Evolutionary conservation across 352 stramenopile genomes (phyloP).

Genomic region (Pythium monospermum): DNA sequence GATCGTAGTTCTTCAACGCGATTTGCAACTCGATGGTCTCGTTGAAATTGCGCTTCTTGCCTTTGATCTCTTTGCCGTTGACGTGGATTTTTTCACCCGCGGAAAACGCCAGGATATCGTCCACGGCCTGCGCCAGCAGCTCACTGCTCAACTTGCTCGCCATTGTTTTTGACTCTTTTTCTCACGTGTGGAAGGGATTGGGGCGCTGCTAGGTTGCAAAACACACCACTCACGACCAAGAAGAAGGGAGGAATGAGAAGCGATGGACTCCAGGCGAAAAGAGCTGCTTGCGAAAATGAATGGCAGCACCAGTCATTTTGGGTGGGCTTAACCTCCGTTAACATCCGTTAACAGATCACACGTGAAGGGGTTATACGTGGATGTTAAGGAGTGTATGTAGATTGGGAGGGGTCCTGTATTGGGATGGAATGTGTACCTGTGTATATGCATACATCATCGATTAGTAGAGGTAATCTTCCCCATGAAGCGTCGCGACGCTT

Average conservation of each 20-base stretch:
- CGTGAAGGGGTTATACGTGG: not conserved
- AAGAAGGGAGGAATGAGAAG: conserved; percentile 80
- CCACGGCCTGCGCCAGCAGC: conserved; percentile 93
- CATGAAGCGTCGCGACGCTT: too few relatives aligned
- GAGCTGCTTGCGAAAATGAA: too few relatives aligned
- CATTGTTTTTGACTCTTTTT: conserved; percentile 23
- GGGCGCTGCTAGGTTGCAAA: conserved; percentile 64
- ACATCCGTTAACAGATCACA: conserved; percentile 11
- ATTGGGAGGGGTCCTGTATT: too few relatives aligned
- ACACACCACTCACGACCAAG: conserved; percentile 59
- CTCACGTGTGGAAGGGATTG: conserved; percentile 28
- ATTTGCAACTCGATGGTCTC: conserved; percentile 99
- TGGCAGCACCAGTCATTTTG: conserved; percentile 20
- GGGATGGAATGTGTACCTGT: too few relatives aligned
- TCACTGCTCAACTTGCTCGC: conserved; percentile 98
- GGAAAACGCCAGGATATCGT: conserved; percentile 96
- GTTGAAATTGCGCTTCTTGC: conserved; percentile 99
- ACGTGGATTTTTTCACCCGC: conserved; percentile 90
- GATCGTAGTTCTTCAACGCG: conserved; percentile 99
- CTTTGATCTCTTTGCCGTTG: conserved; percentile 92
- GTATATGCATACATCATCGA: too few relatives aligned
- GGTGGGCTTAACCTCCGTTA: conserved; percentile 2
- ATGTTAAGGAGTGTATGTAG: too few relatives aligned
- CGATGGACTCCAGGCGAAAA: too few relatives aligned
- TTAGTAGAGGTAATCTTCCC: too few relatives aligned